Evolutionary conservation across 768 basidiomycete genomes (phyloP), one percentile per base, ranked within the genome.

Genomic region (Rhizopogon vinicolor): DNA sequence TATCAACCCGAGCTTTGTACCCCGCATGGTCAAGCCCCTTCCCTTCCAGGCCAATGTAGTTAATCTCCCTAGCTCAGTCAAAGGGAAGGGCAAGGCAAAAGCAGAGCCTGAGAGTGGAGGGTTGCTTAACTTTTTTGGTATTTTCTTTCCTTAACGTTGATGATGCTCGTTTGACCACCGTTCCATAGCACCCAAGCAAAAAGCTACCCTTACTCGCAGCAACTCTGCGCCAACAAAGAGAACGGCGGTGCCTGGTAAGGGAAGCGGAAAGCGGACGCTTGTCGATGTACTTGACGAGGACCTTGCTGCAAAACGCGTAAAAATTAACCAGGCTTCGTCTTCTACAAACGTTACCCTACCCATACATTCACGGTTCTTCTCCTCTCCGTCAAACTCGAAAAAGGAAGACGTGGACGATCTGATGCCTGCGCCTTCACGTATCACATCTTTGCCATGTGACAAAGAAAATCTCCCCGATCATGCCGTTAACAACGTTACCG

Each of bases 181-280:
- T 62, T 42, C 44, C 29, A 33, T 37, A 64, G 65, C 65, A 48
- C 65, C 66, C 53, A 60, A 61, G 31, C 67, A 66, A 39, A 63
- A 63, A 58, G 54, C 60, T 54, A 64, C 56, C 19, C 60, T 60
- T 22, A 60, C 61, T 53, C 67, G 66, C 19, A 63, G 60, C 7
- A 66, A 63, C 51, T 73, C 71, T 12, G 63, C 51, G 42, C 67
- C 69, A 58, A 65, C 62, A 45, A 68, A 60, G 54, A 14, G 58
- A 25, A 35, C 56, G 8, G 58, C 62, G 29, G 55, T 63, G 40
- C 68, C 68, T 8, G 87, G 88, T 18, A 82, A 79, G 55, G 77
- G 79, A 7, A 91, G 87, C 61, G 90, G 90, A 14, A 91, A 91
- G 68, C 77, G 90, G 53, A 87, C 86, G 1, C 74, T 93, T 35